Percentiles rank a stretch among this genome's conserved stretches.
phyloP scores from a whole-genome alignment of 1,139 yeast species.

The Eremothecium cymbalariae region DNA sequence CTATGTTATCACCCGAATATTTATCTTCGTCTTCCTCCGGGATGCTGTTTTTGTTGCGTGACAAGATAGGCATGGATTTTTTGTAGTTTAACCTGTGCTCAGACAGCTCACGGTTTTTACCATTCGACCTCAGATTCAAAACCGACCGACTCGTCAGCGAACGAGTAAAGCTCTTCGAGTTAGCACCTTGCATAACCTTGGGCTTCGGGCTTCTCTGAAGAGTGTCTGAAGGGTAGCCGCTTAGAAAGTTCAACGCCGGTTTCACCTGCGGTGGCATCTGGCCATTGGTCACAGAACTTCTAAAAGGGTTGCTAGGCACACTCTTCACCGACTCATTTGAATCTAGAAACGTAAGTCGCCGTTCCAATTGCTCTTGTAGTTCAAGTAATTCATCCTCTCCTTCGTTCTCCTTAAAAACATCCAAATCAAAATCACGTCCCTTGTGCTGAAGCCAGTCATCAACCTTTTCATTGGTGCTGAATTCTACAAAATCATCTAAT shows the following conservation, averaged over 20 bases:
- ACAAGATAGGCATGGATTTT: constrained; percentile 26
- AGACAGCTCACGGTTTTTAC: too few relatives aligned
- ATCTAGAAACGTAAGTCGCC: constrained; percentile 8
- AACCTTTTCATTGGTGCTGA: constrained; percentile 16
- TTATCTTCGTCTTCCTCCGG: constrained; percentile 19
- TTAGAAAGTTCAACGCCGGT: too few relatives aligned
- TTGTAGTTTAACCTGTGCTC: constrained; percentile 24
- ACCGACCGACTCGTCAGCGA: constrained; percentile 24
- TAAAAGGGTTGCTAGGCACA: too few relatives aligned
- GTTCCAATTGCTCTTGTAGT: constrained; percentile 13
- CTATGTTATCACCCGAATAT: constrained; percentile 6
- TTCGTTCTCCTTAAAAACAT: constrained; percentile 9
- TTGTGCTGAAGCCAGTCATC: constrained; percentile 4
- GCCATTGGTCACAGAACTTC: too few relatives aligned
- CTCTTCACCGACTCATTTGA: too few relatives aligned
- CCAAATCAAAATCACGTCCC: constrained; percentile 6
- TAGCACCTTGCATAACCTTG: too few relatives aligned
- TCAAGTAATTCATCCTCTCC: constrained; percentile 8
- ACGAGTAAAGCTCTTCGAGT: constrained; percentile 6
- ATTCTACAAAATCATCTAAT: constrained; percentile 27
- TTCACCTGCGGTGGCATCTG: too few relatives aligned
- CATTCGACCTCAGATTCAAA: constrained; percentile 19
- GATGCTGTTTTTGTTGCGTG: constrained; percentile 11
- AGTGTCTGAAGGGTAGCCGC: too few relatives aligned
- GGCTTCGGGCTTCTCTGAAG: too few relatives aligned